Conservation (phyloP, 73 alveolate species). For the Urostyla sp. region DNA sequence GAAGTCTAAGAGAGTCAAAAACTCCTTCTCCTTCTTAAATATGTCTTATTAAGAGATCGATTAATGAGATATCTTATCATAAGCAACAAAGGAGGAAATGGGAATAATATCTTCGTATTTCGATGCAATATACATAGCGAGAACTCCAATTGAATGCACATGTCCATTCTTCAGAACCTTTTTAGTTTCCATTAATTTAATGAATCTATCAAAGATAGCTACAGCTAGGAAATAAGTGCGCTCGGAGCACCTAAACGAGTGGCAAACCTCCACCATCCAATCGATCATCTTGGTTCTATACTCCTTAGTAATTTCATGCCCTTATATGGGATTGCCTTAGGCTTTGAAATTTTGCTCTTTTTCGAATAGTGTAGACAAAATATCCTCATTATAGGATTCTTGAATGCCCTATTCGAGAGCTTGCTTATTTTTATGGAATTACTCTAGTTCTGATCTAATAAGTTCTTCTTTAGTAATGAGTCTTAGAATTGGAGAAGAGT, state of each 20-base stretch:
- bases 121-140: slow-evolving; percentile 84
- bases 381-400: slow-evolving; percentile 9
- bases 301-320: slow-evolving; percentile 65
- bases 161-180: slow-evolving; percentile 52
- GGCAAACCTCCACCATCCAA: slow-evolving; percentile 95
- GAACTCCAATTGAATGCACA: slow-evolving; percentile 82
- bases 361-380: slow-evolving; percentile 1
- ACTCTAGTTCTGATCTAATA: no score
- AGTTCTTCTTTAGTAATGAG: no score
- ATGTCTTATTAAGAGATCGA: slow-evolving; percentile 15
- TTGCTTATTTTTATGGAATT: no score
- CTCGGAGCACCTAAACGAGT: slow-evolving; percentile 75
- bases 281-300: slow-evolving; percentile 93
- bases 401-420: no score
- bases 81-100: slow-evolving; percentile 43
- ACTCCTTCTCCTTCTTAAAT: slow-evolving; percentile 21
- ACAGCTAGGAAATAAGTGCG: slow-evolving; percentile 89
- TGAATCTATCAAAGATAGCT: slow-evolving; percentile 83
- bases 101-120: slow-evolving; percentile 90
- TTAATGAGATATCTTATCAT: slow-evolving; percentile 36
- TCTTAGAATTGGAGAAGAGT: no score
- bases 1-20: slow-evolving; percentile 27
- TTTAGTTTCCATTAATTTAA: background rate
- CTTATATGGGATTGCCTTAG: slow-evolving; percentile 15
- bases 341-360: slow-evolving; percentile 1